Evolutionary conservation across 495 filamentous ascomycete species (phyloP).

Genomic region (Daldinia loculata): DNA sequence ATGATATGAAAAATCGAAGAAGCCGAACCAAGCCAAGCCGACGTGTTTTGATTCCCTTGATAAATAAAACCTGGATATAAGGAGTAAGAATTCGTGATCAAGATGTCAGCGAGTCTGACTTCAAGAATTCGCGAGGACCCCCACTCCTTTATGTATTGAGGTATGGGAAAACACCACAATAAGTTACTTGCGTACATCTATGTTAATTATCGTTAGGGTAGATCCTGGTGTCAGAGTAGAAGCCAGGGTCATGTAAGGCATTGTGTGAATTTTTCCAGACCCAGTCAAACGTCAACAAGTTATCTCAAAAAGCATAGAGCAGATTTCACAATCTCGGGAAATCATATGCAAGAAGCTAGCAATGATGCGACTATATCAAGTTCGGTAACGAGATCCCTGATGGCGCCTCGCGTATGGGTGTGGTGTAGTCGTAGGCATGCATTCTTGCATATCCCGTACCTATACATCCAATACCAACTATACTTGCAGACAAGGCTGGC

Average conservation of each 20-base stretch:
- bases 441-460: conserved; percentile 34
- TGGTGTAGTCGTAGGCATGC: conserved; percentile 30
- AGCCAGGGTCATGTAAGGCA: conserved; percentile 21
- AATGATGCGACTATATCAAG: conserved; percentile 37
- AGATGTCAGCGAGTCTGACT: conserved; percentile 17
- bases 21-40: conserved; percentile 19
- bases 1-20: conserved; percentile 26
- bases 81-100: conserved; percentile 20
- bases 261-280: conserved; percentile 32
- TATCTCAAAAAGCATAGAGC: conserved; percentile 37
- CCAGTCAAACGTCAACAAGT: conserved; percentile 43
- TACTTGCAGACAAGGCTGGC: conserved; percentile 35
- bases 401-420: conserved; percentile 25
- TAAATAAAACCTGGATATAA: conserved; percentile 21
- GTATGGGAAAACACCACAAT: conserved; percentile 24
- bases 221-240: conserved; percentile 29
- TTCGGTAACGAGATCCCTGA: conserved; percentile 41
- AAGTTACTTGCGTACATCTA: conserved; percentile 23
- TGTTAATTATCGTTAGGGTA: conserved; percentile 16
- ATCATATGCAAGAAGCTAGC: conserved; percentile 37
- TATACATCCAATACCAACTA: conserved; percentile 30
- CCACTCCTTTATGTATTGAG: conserved; percentile 39
- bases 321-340: conserved; percentile 38
- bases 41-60: conserved; percentile 22
- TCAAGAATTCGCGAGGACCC: conserved; percentile 21